phyloP scores from a whole-genome alignment of 441 rosid genomes.

The Eutrema salsugineum region DNA sequence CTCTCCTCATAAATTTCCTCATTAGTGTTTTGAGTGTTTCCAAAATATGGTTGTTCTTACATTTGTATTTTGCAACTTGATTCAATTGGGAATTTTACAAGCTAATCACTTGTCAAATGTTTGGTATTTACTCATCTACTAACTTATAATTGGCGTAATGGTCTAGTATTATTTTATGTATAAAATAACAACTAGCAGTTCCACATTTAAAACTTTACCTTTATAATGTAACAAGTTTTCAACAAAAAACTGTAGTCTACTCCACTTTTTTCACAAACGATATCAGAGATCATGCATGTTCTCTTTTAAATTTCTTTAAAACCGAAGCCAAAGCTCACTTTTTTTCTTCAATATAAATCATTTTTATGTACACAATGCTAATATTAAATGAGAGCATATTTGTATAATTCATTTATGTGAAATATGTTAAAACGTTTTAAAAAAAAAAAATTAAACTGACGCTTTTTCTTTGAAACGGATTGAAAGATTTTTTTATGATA shows the following conservation, averaged over 20 bases:
- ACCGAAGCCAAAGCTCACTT: too few species aligned
- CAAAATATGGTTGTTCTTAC: conserved; percentile 18
- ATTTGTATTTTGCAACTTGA: conserved; percentile 21
- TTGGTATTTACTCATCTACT: neutral
- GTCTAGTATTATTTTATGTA: neutral
- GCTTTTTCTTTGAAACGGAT: too few species aligned
- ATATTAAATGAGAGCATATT: too few species aligned
- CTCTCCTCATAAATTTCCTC: conserved; percentile 25
- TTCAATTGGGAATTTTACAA: conserved; percentile 1
- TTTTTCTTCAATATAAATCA: too few species aligned
- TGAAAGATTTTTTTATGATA: neutral
- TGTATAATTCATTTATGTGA: too few species aligned
- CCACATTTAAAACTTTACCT: neutral
- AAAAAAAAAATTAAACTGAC: too few species aligned
- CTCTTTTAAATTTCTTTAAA: neutral
- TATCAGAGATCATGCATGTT: neutral
- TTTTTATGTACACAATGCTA: too few species aligned
- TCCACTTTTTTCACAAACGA: neutral
- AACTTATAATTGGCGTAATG: neutral
- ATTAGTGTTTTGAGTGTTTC: conserved; percentile 27
- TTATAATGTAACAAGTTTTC: neutral
- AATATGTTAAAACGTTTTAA: too few species aligned
- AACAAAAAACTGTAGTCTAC: neutral
- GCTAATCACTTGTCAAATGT: conserved; percentile 2
- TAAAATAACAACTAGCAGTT: neutral